Evolutionary conservation across 2,329 filamentous ascomycete species (phyloP).

Genomic region (Fonsecaea nubica): DNA sequence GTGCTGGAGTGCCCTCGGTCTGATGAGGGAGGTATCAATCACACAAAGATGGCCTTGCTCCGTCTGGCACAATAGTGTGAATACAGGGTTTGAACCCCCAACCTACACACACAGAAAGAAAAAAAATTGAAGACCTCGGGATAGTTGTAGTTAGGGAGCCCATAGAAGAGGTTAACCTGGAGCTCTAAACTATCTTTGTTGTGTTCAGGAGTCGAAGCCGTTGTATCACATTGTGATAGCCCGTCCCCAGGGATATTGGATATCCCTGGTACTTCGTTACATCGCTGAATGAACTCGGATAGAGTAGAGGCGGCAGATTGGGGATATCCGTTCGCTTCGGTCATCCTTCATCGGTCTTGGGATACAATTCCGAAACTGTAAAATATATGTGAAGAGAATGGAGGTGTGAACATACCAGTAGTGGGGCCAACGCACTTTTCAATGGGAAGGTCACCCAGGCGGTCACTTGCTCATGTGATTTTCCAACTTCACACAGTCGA

Average conservation of each 20-base stretch:
- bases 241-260: constrained; percentile 1
- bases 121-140: not conserved
- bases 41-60: too few species aligned
- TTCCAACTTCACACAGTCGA: not conserved
- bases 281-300: not conserved
- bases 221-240: constrained; percentile 8
- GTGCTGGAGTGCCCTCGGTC: too few species aligned
- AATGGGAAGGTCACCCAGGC: not conserved
- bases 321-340: not conserved
- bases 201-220: constrained; percentile 5
- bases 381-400: not conserved
- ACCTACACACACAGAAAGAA: not conserved
- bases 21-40: too few species aligned
- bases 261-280: constrained; percentile 1
- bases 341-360: not conserved
- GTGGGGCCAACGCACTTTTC: not conserved
- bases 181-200: not conserved
- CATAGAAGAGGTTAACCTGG: not conserved
- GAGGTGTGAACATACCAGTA: not conserved
- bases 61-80: not conserved
- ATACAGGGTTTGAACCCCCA: not conserved
- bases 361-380: not conserved
- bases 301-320: not conserved
- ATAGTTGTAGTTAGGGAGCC: not conserved
- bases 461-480: not conserved